These are phyloP conservation scores for Xylaria castorea DNA, from an alignment of 495 filamentous ascomycete species.

Conservation along the genomic window DNA sequence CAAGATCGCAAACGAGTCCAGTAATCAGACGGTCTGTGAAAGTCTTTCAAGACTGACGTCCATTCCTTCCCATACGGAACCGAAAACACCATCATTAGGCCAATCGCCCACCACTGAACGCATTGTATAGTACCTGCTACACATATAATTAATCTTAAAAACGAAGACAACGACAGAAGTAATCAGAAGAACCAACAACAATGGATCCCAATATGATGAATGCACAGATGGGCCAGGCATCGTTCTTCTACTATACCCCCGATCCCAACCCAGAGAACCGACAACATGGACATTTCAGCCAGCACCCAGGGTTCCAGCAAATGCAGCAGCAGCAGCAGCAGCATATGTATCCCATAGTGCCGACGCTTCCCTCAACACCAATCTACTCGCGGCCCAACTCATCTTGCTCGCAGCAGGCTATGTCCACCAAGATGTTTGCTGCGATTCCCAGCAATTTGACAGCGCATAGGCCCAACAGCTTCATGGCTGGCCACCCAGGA, in stretches of 20 bases:
- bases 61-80: constrained; percentile 55
- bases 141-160: constrained; percentile 56
- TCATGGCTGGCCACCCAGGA: constrained; percentile 73
- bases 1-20: constrained; percentile 48
- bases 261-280: constrained; percentile 75
- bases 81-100: constrained; percentile 60
- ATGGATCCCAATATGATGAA: constrained; percentile 57
- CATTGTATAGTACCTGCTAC: constrained; percentile 50
- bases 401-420: constrained; percentile 65
- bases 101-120: constrained; percentile 43
- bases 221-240: constrained; percentile 72
- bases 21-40: constrained; percentile 48
- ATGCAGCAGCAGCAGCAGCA: constrained; percentile 49
- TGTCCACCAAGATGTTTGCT: constrained; percentile 66
- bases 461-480: constrained; percentile 77
- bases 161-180: constrained; percentile 26
- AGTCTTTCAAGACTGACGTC: constrained; percentile 50
- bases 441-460: constrained; percentile 67
- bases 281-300: constrained; percentile 83
- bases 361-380: constrained; percentile 66
- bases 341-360: constrained; percentile 59
- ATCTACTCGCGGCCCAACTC: constrained; percentile 80
- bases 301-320: constrained; percentile 66
- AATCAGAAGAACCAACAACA: constrained; percentile 30
- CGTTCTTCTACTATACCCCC: constrained; percentile 92